phyloP scores from a whole-genome alignment of 345 rosid genomes.

The Arabidopsis arenosa region DNA sequence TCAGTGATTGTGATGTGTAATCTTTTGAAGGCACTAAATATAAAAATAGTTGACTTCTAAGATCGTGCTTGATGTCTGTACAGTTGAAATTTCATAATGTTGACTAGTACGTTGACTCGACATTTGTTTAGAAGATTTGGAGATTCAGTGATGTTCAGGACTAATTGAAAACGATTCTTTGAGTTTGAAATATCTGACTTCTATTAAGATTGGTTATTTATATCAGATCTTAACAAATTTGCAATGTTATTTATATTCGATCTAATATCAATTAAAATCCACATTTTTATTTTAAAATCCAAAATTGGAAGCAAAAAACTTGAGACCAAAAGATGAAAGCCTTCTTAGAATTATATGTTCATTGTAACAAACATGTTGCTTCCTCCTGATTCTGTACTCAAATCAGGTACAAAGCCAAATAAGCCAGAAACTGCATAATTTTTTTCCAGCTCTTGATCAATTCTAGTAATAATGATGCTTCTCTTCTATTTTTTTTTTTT shows the following conservation, averaged over 20 bases:
- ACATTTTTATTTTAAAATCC: background rate
- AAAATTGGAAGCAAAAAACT: background rate
- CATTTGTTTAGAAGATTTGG: background rate
- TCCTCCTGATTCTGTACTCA: slow-evolving; percentile 29
- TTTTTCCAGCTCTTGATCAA: slow-evolving; percentile 15
- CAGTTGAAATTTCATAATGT: background rate
- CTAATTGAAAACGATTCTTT: background rate
- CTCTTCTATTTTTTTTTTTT: slow-evolving; percentile 7
- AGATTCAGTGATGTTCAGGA: background rate
- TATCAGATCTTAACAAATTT: background rate
- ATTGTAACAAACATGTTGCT: slow-evolving; percentile 30
- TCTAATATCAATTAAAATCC: background rate
- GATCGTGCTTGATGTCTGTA: no score
- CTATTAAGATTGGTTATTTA: background rate
- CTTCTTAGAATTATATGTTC: slow-evolving; percentile 22
- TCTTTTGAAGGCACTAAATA: no score
- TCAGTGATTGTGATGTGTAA: no score
- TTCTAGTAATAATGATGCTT: slow-evolving; percentile 36
- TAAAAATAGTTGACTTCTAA: no score
- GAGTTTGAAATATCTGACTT: background rate
- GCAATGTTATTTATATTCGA: background rate
- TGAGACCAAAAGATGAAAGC: slow-evolving; percentile 6
- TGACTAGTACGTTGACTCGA: background rate
- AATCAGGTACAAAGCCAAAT: slow-evolving; percentile 19
- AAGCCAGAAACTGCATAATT: slow-evolving; percentile 30